A percentile compares a stretch with the other conserved stretches of the same genome.
Conservation (phyloP, 805 yeast species). For the Ogataea methanolica region DNA sequence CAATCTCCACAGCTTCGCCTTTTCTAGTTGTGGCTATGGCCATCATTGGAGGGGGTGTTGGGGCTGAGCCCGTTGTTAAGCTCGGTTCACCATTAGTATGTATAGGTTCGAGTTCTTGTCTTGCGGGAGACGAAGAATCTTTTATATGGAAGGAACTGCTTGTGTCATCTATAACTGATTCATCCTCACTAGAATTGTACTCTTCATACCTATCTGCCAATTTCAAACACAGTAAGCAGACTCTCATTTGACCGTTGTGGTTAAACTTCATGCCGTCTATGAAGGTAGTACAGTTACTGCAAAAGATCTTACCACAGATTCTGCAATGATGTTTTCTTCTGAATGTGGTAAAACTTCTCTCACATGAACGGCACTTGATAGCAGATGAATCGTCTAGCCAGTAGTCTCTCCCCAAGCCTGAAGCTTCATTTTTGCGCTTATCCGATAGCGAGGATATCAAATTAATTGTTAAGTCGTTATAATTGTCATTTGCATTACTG, state of each 20-base stretch:
- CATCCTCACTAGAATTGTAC: conserved; percentile 56
- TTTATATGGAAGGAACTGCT: conserved; percentile 18
- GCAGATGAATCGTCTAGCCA: conserved; percentile 98
- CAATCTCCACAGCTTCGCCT: conserved; percentile 77
- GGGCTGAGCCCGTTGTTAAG: conserved; percentile 29
- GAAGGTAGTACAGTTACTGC: conserved; percentile 74
- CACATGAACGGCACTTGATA: conserved; percentile 80
- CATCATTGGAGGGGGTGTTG: conserved; percentile 63
- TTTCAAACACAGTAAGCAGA: conserved; percentile 67
- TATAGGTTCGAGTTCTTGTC: conserved; percentile 10
- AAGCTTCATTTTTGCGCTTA: conserved; percentile 16
- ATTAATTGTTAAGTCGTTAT: conserved; percentile 21
- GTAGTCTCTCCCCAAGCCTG: conserved; percentile 66
- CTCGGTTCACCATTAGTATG: conserved; percentile 4
- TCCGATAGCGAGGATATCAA: conserved; percentile 19
- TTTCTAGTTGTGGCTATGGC: conserved; percentile 78
- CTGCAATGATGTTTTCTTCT: conserved; percentile 93
- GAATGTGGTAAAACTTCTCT: conserved; percentile 74
- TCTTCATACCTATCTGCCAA: conserved; percentile 65
- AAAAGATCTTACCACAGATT: conserved; percentile 93
- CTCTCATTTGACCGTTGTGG: conserved; percentile 64
- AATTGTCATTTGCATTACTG: conserved; percentile 9
- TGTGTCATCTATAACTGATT: conserved; percentile 39
- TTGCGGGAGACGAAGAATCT: conserved; percentile 13
- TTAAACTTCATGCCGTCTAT: conserved; percentile 63